phyloP scores from a whole-genome alignment of 352 stramenopile genomes.

The Thalassiosira hispida region DNA sequence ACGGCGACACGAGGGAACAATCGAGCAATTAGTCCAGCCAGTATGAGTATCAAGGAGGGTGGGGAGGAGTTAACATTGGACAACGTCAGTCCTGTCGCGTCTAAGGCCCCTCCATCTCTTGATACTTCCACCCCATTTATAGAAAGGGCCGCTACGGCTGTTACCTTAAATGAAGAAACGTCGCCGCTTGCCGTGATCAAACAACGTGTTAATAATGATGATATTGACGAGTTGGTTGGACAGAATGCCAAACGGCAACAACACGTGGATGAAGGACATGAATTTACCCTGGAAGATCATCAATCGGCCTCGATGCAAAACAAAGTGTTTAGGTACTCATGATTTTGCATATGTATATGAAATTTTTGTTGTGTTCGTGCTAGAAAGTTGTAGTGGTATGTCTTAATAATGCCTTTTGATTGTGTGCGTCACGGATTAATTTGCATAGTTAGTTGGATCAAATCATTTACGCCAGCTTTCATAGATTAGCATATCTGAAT shows the following conservation, averaged over 20 bases:
- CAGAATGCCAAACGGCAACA: neutral
- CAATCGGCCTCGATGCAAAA: neutral
- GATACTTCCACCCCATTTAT: neutral
- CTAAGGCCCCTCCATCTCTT: neutral
- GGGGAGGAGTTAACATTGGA: neutral
- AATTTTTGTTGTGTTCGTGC: too few species aligned
- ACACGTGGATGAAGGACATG: neutral
- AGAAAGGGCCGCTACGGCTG: neutral
- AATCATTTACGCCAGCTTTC: too few species aligned
- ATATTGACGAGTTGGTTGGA: neutral
- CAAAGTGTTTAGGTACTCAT: too few species aligned
- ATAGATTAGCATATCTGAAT: too few species aligned
- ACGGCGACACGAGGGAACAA: too few species aligned
- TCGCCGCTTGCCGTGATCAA: slow-evolving; percentile 5
- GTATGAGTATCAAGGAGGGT: too few species aligned
- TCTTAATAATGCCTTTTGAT: too few species aligned
- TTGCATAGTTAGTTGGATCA: too few species aligned
- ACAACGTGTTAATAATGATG: slow-evolving; percentile 1
- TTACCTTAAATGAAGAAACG: neutral
- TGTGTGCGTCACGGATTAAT: too few species aligned
- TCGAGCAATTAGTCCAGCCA: too few species aligned
- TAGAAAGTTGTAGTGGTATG: too few species aligned
- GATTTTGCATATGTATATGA: too few species aligned
- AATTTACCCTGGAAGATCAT: slow-evolving; percentile 20
- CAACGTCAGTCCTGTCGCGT: neutral